phyloP scores from a whole-genome alignment of 192 early-diverging fungal genomes.

The Coemansia sp. region DNA sequence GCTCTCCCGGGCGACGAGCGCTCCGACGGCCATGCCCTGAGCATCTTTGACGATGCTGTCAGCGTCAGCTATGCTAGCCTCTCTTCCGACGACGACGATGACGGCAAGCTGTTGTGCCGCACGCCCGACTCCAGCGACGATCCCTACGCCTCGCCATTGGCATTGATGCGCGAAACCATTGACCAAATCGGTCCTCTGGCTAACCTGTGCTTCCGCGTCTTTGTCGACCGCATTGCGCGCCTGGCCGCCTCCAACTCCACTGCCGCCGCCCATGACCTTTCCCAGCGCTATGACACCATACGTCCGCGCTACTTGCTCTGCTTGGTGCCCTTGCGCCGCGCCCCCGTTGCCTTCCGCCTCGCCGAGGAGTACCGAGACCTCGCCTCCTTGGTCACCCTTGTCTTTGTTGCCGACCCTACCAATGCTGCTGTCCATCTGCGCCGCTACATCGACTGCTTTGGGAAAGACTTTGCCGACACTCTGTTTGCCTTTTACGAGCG shows the following conservation, averaged over 20 bases:
- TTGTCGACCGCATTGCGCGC: conserved; percentile 29
- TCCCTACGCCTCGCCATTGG: conserved; percentile 25
- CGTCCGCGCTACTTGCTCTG: conserved; percentile 35
- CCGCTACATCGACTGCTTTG: conserved; percentile 23
- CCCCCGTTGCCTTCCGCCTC: conserved; percentile 33
- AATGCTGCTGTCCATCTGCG: conserved; percentile 32
- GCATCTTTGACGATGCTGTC: conserved; percentile 24
- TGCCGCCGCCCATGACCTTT: conserved; percentile 1
- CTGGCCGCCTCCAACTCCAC: background rate
- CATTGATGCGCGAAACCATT: conserved; percentile 34
- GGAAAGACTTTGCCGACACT: conserved; percentile 27
- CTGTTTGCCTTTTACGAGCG: conserved; percentile 49
- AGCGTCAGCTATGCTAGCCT: conserved; percentile 10
- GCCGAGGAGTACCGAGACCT: conserved; percentile 49
- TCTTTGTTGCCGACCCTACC: conserved; percentile 21
- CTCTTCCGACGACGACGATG: background rate
- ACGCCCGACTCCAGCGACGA: conserved; percentile 10
- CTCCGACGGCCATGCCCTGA: background rate
- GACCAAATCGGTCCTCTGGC: conserved; percentile 39
- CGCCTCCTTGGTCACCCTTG: conserved; percentile 28
- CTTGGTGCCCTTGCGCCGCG: conserved; percentile 37
- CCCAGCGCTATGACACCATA: conserved; percentile 21
- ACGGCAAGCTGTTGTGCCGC: background rate
- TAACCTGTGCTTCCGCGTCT: conserved; percentile 37
- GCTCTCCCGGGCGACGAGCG: conserved; percentile 26